These are phyloP conservation scores for Boletus speciosus DNA, from an alignment of 768 basidiomycete species.

Conservation along the genomic window DNA sequence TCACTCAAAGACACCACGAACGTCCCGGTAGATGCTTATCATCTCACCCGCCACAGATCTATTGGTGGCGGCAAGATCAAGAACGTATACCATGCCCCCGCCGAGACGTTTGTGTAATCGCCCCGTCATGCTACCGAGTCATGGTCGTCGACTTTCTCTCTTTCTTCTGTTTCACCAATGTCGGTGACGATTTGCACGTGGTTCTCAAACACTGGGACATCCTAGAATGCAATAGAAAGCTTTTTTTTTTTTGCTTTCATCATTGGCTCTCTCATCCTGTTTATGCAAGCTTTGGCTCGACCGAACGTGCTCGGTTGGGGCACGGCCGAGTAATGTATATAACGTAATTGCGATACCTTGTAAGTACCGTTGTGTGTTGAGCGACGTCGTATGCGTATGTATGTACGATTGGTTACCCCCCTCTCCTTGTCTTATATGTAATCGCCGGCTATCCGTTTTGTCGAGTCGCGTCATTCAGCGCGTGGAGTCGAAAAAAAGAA, in stretches of 20 bases:
- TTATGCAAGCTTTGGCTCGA: conserved; percentile 7
- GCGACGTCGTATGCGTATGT: conserved; percentile 8
- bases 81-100: conserved; percentile 4
- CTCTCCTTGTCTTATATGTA: conserved; percentile 14
- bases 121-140: background rate
- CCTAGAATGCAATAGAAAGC: conserved; percentile 16
- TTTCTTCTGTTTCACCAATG: background rate
- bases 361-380: conserved; percentile 6
- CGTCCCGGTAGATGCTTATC: conserved; percentile 15
- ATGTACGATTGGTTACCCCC: conserved; percentile 14
- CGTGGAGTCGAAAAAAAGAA: too few species aligned
- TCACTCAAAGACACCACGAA: conserved; percentile 32
- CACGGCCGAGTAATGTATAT: conserved; percentile 15
- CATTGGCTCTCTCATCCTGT: background rate
- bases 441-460: background rate
- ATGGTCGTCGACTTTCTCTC: background rate
- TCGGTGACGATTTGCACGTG: background rate
- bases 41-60: conserved; percentile 19
- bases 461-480: too few species aligned
- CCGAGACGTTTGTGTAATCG: conserved; percentile 18
- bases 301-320: conserved; percentile 4
- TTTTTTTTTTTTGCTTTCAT: background rate
- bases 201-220: conserved; percentile 7
- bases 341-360: conserved; percentile 24
- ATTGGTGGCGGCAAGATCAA: conserved; percentile 16